Evolutionary conservation across 805 yeast genomes (phyloP), one percentile per base, ranked within the genome.

Genomic region (Candida sanyiensis): DNA sequence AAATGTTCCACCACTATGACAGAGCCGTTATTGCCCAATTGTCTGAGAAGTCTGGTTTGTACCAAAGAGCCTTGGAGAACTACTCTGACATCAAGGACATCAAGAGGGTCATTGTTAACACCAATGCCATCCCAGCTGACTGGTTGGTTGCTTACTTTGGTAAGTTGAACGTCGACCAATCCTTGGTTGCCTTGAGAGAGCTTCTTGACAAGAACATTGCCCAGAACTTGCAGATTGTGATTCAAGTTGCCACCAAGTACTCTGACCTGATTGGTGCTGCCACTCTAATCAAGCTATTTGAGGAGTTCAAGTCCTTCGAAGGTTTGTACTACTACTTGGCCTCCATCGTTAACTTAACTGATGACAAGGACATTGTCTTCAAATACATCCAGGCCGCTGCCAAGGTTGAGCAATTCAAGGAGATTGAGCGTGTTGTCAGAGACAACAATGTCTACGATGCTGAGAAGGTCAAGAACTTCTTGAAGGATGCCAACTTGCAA

Each of bases 311-410:
- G 64, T 83, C 95, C 42, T 73, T 71, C 48, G 98, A 93, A 67
- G 99, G 98, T 48, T 77, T 86, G 55, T 93, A 89, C 72, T 88
- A 89, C 69, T 93, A 87, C 64, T 72, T 93, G 59, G 85, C 94
- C 37, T 83, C 95, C 11, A 82, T 90, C 60, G 98, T 93, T 45
- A 93, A 93, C 63, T 71, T 87, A 55, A 82, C 96, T 23, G 94
- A 87, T 52, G 97, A 93, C 51, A 79, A 95, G 27, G 95, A 89
- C 50, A 96, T 93, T 43, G 97, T 93, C 20, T 81, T 86, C 72
- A 93, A 94, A 67, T 93, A 90, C 66, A 88, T 93, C 52, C 95
- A 88, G 64, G 78, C 95, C 44, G 97, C 97, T 46, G 85, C 96
- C 28, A 80, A 77, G 57, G 72, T 87, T 59, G 89, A 89, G 45